Evolutionary conservation across 306 rosid genomes (phyloP), one percentile per base, ranked within the genome.

Genomic region (Malus sylvestris): DNA sequence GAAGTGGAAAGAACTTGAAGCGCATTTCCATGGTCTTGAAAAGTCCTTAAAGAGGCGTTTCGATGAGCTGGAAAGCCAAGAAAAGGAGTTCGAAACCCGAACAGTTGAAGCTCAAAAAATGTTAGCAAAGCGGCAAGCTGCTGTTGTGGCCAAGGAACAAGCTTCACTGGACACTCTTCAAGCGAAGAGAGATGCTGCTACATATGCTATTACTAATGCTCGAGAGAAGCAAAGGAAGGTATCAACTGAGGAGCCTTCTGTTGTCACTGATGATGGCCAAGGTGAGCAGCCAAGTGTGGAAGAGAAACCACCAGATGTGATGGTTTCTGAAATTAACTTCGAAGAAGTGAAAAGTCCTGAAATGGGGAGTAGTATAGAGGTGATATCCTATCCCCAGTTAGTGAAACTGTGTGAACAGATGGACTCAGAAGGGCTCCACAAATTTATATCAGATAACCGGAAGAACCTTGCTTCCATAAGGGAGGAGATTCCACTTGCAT

Each of bases 1-100:
- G 86, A 96, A 92, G 85, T 96, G 99, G 99, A 96, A 91, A 82
- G 98, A 96, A 84, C 89, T 96, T 40, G 99, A 96, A 86, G 99
- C 88, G 64, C 99, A 92, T 79, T 91, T 96, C 25, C 97, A 91
- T 52, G 99, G 99, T 77, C 96, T 96, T 71, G 99, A 96, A 84
- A 96, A 92, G 81, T 96, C 99, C 80, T 80, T 96, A 75, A 96
- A 96, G 86, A 91, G 99, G 82, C 99, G 99, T 85, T 96, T 96
- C 70, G 89, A 92, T 84, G 98, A 91, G 80, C 80, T 96, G 83
- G 99, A 96, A 81, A 96, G 87, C 86, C 99, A 96, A 74, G 99
- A 96, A 81, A 96, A 93, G 82, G 93, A 83, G 84, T 96, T 91
- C 29, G 91, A 88, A 69, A 88, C 73, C 81, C 91, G 88, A 82